A percentile compares a stretch with the other conserved stretches of the same genome.
Conservation (phyloP, 306 rosid species). For the Leucaena leucocephala region DNA sequence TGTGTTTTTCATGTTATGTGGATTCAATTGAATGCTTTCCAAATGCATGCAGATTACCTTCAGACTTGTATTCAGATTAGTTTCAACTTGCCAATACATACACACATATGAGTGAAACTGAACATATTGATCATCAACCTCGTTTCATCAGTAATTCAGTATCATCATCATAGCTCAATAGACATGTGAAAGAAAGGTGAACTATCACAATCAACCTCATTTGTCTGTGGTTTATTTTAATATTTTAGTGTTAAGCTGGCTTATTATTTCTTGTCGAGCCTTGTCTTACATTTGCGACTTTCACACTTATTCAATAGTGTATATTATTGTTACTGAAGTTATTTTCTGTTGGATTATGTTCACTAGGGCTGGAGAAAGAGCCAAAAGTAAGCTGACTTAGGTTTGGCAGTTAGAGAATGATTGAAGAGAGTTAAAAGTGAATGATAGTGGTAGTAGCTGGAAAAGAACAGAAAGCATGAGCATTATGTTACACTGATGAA, state of each 20-base stretch:
- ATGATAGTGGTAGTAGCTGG: background rate
- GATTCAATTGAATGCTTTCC: constrained; percentile 23
- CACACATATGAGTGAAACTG: background rate
- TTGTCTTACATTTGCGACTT: background rate
- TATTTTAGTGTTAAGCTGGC: background rate
- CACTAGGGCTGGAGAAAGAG: background rate
- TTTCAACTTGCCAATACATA: background rate
- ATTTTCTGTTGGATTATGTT: background rate
- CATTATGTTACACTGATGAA: background rate
- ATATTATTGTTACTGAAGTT: background rate
- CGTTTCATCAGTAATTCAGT: background rate
- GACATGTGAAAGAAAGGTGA: background rate
- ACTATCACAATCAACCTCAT: background rate
- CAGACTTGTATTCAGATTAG: background rate
- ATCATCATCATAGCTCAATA: background rate
- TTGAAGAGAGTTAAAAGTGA: background rate
- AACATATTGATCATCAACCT: background rate
- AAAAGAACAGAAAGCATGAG: background rate
- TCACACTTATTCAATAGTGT: background rate
- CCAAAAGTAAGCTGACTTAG: background rate
- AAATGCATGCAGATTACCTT: constrained; percentile 7
- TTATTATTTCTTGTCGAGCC: background rate
- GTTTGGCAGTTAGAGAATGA: background rate
- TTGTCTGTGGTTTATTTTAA: background rate
- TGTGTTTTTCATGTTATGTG: constrained; percentile 11